Evolutionary conservation across 2,329 filamentous ascomycete genomes (phyloP).

Genomic region (Trichoderma gracile): DNA sequence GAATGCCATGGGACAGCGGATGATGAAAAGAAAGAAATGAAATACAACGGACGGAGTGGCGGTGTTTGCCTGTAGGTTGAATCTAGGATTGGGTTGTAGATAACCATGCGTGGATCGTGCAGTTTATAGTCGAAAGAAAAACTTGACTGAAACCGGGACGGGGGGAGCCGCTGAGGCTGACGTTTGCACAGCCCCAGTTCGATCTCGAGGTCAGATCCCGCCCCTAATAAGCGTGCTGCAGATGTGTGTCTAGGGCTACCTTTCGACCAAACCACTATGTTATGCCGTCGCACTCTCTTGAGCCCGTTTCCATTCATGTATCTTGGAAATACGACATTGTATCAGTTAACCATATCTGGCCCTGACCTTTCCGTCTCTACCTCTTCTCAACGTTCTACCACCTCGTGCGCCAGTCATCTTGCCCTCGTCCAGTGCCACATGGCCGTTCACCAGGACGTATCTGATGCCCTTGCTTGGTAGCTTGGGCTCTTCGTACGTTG

Average conservation of each 20-base stretch:
- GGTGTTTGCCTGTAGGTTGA: not conserved
- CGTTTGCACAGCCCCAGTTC: not conserved
- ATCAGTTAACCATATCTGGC: conserved; percentile 18
- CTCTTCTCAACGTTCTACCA: conserved; percentile 29
- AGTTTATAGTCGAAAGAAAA: not conserved
- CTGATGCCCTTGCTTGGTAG: conserved; percentile 29
- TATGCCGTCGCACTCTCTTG: too few species aligned
- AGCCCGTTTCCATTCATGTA: not conserved
- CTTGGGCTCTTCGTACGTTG: conserved; percentile 31
- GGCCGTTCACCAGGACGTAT: conserved; percentile 32
- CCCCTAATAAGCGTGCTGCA: not conserved
- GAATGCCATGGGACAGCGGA: not conserved
- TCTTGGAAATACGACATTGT: not conserved
- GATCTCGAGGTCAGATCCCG: not conserved
- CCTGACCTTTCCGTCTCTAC: conserved; percentile 26
- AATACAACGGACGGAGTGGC: not conserved
- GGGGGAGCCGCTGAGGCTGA: conserved; percentile 4
- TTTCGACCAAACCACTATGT: too few species aligned
- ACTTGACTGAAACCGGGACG: conserved; percentile 2
- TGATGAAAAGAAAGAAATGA: too few species aligned
- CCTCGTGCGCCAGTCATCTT: conserved; percentile 30
- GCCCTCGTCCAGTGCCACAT: conserved; percentile 31
- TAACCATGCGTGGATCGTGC: not conserved
- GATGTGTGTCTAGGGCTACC: not conserved
- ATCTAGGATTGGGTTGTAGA: not conserved